phyloP scores from a whole-genome alignment of 805 yeast genomes.

The Candida nemodendra region DNA sequence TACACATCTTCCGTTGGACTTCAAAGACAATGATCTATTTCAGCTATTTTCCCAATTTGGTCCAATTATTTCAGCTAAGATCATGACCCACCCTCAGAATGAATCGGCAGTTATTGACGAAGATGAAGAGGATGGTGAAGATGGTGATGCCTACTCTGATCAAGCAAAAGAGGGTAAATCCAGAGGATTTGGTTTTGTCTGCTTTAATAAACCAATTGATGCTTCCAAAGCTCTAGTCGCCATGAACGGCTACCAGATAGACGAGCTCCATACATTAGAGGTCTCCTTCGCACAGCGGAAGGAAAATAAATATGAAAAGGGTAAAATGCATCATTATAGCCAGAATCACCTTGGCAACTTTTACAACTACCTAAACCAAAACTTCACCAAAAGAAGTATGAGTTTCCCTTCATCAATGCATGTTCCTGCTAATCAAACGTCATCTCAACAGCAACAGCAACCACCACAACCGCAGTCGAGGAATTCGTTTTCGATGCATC shows the following conservation, averaged over 20 bases:
- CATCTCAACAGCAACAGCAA: slow-evolving; percentile 6
- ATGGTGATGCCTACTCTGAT: slow-evolving; percentile 3
- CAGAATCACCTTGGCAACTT: slow-evolving; percentile 34
- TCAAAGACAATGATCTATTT: slow-evolving; percentile 53
- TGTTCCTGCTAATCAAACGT: not conserved
- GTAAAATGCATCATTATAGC: slow-evolving; percentile 34
- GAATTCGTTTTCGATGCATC: not conserved
- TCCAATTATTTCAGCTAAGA: slow-evolving; percentile 50
- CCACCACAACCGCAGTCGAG: slow-evolving; percentile 1
- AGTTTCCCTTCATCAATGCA: slow-evolving; percentile 10
- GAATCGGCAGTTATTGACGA: slow-evolving; percentile 13
- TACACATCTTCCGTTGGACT: slow-evolving; percentile 55
- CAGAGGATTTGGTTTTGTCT: slow-evolving; percentile 80
- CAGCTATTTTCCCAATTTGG: slow-evolving; percentile 48
- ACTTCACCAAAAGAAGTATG: slow-evolving; percentile 16
- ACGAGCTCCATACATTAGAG: slow-evolving; percentile 23
- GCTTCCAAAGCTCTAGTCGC: slow-evolving; percentile 69
- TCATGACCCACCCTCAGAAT: slow-evolving; percentile 49
- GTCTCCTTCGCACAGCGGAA: slow-evolving; percentile 80
- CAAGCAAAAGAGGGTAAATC: slow-evolving; percentile 38
- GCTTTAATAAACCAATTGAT: slow-evolving; percentile 61
- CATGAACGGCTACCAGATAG: slow-evolving; percentile 53
- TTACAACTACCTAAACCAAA: slow-evolving; percentile 25
- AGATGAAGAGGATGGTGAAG: slow-evolving; percentile 6
- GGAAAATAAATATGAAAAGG: slow-evolving; percentile 47